phyloP scores from a whole-genome alignment of 169 alveolate genomes.

The Cryptosporidium ubiquitum region DNA sequence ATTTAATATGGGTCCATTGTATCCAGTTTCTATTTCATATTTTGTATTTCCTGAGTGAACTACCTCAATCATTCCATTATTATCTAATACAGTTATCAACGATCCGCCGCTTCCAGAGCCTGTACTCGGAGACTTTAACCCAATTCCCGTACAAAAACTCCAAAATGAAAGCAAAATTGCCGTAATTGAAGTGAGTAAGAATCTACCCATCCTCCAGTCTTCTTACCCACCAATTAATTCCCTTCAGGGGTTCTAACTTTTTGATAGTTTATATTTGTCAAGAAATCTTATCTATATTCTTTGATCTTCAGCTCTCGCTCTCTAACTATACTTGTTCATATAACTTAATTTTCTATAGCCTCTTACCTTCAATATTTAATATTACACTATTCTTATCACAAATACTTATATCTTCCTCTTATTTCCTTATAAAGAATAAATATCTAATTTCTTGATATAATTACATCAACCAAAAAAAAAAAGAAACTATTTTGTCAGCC shows the following conservation, averaged over 20 bases:
- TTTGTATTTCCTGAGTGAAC: background rate
- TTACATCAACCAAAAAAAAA: background rate
- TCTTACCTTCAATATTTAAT: too few relatives aligned
- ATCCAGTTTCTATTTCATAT: background rate
- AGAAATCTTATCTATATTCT: too few relatives aligned
- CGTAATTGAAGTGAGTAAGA: background rate
- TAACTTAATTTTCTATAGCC: background rate
- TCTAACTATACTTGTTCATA: background rate
- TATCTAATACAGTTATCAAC: background rate
- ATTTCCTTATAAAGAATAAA: too few relatives aligned
- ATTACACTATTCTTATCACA: too few relatives aligned
- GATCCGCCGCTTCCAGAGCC: background rate
- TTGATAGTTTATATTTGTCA: too few relatives aligned
- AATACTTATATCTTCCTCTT: background rate
- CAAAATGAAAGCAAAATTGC: background rate
- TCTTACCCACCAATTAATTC: background rate
- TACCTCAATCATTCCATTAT: constrained; percentile 4
- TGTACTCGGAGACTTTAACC: background rate
- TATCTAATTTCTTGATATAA: background rate
- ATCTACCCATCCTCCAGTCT: constrained; percentile 4
- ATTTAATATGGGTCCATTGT: background rate
- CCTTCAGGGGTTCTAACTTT: background rate
- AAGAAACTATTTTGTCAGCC: background rate
- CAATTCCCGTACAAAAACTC: constrained; percentile 12
- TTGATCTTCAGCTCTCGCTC: background rate